Conservation (phyloP, 371 early-diverging fungal species). For the Lichtheimia ornata region DNA sequence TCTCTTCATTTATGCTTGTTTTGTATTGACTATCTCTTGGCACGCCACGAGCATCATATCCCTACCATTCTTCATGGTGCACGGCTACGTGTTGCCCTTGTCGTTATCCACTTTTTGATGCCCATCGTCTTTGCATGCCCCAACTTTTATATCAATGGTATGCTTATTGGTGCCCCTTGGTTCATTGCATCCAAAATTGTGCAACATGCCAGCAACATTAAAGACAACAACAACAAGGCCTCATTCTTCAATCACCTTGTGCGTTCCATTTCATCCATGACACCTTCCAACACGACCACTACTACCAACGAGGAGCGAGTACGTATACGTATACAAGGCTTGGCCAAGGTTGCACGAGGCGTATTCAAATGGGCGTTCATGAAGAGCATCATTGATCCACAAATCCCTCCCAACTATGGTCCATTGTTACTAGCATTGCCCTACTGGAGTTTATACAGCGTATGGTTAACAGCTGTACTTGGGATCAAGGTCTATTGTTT, state of each 20-base stretch:
- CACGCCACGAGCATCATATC: conserved; percentile 16
- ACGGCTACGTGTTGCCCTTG: conserved; percentile 11
- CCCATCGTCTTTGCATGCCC: conserved; percentile 23
- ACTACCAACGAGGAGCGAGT: background rate
- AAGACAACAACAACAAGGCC: background rate
- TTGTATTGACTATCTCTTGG: conserved; percentile 12
- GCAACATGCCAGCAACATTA: conserved; percentile 11
- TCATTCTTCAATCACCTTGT: background rate
- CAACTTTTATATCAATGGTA: conserved; percentile 6
- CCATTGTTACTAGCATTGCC: conserved; percentile 15
- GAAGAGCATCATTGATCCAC: conserved; percentile 24
- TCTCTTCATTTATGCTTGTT: conserved; percentile 10
- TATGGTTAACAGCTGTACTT: conserved; percentile 21
- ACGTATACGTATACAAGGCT: conserved; percentile 22
- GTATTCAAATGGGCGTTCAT: conserved; percentile 25
- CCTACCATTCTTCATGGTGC: conserved; percentile 10
- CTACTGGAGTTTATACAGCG: conserved; percentile 18
- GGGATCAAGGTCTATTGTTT: conserved; percentile 33
- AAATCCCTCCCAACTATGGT: background rate
- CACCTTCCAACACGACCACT: background rate
- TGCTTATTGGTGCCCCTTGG: conserved; percentile 25
- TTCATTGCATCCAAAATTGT: conserved; percentile 23
- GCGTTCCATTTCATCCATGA: background rate
- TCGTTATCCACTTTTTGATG: conserved; percentile 10
- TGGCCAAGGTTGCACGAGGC: conserved; percentile 20